Percentiles rank a stretch among this genome's conserved stretches.
Evolutionary conservation across 192 early-diverging fungal genomes (phyloP).

Genomic region (Linnemannia exigua): DNA sequence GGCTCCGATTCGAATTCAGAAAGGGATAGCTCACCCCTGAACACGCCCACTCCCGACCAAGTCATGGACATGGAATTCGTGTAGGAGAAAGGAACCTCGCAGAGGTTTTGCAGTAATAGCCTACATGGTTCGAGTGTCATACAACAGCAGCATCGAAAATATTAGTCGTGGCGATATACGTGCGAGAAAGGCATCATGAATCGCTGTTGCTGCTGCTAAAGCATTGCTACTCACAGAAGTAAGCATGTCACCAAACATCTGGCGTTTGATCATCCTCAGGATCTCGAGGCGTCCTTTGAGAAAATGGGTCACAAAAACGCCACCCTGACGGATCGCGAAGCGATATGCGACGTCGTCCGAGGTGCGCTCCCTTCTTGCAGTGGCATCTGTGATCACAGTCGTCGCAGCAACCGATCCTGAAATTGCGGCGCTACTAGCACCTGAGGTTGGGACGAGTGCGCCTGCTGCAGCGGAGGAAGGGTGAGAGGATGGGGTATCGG

Average conservation of each 20-base stretch:
- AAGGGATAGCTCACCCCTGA: conserved; percentile 44
- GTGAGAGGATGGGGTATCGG: conserved; percentile 17
- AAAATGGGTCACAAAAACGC: conserved; percentile 58
- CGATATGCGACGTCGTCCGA: conserved; percentile 56
- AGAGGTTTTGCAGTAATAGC: conserved; percentile 52
- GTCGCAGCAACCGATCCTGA: neutral
- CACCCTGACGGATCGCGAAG: conserved; percentile 59
- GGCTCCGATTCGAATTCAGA: neutral
- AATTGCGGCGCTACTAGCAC: neutral
- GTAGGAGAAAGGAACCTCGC: conserved; percentile 49
- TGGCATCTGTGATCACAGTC: neutral
- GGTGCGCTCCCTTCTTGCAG: conserved; percentile 8
- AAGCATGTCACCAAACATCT: conserved; percentile 61
- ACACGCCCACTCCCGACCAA: conserved; percentile 65
- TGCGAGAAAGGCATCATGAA: neutral
- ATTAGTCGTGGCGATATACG: neutral
- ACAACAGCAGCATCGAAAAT: neutral
- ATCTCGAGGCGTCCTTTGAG: conserved; percentile 62
- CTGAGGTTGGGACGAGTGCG: neutral
- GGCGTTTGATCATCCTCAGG: conserved; percentile 57
- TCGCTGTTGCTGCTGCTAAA: neutral
- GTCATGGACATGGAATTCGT: conserved; percentile 64
- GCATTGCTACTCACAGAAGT: conserved; percentile 34
- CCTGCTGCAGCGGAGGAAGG: neutral
- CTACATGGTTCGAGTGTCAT: conserved; percentile 17